A percentile compares a stretch with the other conserved stretches of the same genome.
Conservation (phyloP, 2,329 filamentous ascomycete species). For the Trichoderma aggressivum region DNA sequence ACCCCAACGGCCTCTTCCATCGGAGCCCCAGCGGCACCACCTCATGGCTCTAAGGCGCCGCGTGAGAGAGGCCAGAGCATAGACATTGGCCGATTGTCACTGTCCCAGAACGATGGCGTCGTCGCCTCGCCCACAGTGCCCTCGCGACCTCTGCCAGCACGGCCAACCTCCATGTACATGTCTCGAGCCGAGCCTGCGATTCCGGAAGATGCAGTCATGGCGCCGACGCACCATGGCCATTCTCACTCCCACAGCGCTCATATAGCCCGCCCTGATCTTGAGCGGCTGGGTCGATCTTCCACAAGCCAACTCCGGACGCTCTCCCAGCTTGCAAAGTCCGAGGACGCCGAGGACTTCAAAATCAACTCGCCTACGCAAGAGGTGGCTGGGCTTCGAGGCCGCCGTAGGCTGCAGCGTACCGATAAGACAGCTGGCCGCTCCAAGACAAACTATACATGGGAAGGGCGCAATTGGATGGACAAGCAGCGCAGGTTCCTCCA, state of each 20-base stretch:
- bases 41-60: constrained; percentile 27
- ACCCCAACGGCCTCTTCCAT: constrained; percentile 49
- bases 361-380: constrained; percentile 77
- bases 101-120: constrained; percentile 43
- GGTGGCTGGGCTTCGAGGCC: constrained; percentile 81
- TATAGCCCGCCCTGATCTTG: constrained; percentile 68
- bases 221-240: constrained; percentile 29
- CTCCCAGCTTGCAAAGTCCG: constrained; percentile 75
- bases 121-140: constrained; percentile 42
- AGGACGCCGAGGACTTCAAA: constrained; percentile 73
- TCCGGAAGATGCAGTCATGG: constrained; percentile 32
- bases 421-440: constrained; percentile 51
- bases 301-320: constrained; percentile 86
- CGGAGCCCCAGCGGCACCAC: constrained; percentile 36
- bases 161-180: constrained; percentile 61
- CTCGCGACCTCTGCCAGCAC: constrained; percentile 41
- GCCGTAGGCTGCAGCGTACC: constrained; percentile 74
- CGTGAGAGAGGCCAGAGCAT: constrained; percentile 63
- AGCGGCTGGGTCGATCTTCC: constrained; percentile 80
- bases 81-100: constrained; percentile 55
- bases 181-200: constrained; percentile 55
- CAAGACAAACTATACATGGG: constrained; percentile 63
- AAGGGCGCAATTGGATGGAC: constrained; percentile 95
- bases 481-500: constrained; percentile 94
- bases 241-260: constrained; percentile 30